Evolutionary conservation across 768 basidiomycete genomes (phyloP).

Genomic region (Tulasnella sp.): DNA sequence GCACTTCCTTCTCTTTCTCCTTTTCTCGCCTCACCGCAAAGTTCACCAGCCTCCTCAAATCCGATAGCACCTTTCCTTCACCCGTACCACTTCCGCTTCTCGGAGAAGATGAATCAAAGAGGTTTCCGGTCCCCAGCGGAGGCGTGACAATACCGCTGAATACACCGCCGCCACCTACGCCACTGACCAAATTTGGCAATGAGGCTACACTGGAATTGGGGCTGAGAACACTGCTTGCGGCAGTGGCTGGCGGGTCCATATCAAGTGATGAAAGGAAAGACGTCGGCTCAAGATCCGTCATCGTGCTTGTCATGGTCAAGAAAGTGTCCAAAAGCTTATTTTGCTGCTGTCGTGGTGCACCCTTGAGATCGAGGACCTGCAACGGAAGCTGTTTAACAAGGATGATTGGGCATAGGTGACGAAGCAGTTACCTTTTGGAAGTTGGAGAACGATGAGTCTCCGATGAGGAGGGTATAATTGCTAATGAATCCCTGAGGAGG

Average conservation of each 20-base stretch:
- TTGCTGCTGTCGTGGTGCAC: slow-evolving; percentile 74
- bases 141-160: slow-evolving; percentile 34
- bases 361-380: slow-evolving; percentile 89
- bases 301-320: slow-evolving; percentile 83
- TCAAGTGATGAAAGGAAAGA: slow-evolving; percentile 91
- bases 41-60: slow-evolving; percentile 75
- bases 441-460: slow-evolving; percentile 89
- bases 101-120: slow-evolving; percentile 29
- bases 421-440: slow-evolving; percentile 73
- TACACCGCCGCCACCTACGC: slow-evolving; percentile 47
- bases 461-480: slow-evolving; percentile 89
- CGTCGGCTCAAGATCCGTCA: slow-evolving; percentile 71
- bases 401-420: background rate
- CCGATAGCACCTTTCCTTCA: slow-evolving; percentile 63
- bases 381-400: background rate
- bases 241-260: slow-evolving; percentile 70
- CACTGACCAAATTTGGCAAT: slow-evolving; percentile 42
- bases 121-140: slow-evolving; percentile 43
- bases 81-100: slow-evolving; percentile 26
- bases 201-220: slow-evolving; percentile 21
- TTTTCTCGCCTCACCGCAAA: slow-evolving; percentile 75
- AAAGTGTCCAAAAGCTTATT: slow-evolving; percentile 85
- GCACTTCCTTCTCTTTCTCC: background rate
- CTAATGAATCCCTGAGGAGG: slow-evolving; percentile 89
- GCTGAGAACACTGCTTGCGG: slow-evolving; percentile 26